Percentiles rank a stretch among this genome's conserved stretches.
Evolutionary conservation across 306 rosid species (phyloP).

Genomic region (Corylus avellana): DNA sequence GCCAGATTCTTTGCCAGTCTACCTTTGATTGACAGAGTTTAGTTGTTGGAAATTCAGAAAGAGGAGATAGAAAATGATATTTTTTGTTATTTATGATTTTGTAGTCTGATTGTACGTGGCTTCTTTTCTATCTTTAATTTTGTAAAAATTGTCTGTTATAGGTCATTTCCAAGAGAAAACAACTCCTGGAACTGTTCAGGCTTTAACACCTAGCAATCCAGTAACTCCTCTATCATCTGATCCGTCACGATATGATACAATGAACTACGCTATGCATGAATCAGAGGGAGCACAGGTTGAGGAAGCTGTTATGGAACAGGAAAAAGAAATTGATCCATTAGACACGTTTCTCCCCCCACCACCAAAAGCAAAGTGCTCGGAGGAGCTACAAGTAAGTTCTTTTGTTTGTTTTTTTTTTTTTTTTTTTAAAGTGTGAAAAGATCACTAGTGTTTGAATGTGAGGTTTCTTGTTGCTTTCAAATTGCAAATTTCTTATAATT

Average conservation of each 20-base stretch:
- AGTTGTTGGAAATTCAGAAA: constrained; percentile 8
- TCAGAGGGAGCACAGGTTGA: constrained; percentile 48
- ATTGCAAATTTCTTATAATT: not conserved
- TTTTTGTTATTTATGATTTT: constrained; percentile 9
- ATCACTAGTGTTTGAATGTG: not conserved
- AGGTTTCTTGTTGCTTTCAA: not conserved
- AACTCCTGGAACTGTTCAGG: constrained; percentile 47
- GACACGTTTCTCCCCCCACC: constrained; percentile 83
- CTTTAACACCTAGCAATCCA: constrained; percentile 52
- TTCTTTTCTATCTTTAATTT: constrained; percentile 11
- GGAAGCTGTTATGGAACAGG: constrained; percentile 49
- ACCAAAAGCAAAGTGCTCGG: constrained; percentile 70
- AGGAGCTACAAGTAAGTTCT: constrained; percentile 77
- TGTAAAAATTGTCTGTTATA: constrained; percentile 26
- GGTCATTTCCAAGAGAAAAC: constrained; percentile 64
- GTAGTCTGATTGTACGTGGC: not conserved
- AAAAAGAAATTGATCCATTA: constrained; percentile 50
- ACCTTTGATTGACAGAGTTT: not conserved
- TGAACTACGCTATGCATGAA: constrained; percentile 43
- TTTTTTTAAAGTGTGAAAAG: not conserved
- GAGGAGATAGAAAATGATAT: not conserved
- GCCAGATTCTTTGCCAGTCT: not conserved
- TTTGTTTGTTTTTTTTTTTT: constrained; percentile 4
- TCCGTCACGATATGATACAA: constrained; percentile 46
- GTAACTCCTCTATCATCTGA: constrained; percentile 55